Base-by-base conservation (phyloP, 768 basidiomycete species). In the Pholiota molesta region DNA sequence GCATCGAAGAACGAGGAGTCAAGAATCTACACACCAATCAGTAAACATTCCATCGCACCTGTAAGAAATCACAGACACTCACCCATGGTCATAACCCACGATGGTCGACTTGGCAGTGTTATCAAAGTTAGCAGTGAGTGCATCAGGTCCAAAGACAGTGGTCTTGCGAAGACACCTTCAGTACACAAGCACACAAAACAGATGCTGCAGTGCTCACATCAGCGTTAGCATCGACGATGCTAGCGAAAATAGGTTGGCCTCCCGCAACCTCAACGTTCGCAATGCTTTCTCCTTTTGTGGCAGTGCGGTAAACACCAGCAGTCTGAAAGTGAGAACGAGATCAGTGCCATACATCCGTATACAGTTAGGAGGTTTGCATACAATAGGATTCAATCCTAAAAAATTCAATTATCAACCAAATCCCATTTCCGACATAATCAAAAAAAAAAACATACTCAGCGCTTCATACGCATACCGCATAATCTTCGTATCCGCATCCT, bases 401-500 rank as follows among this genome's bases (percentile, higher is more conserved):
- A 40, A 23, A 45, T 26, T 2, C 9, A 14, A 59, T 26, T 9
- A 14, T 37, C 13, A 37, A 11, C 14, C 11, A 37, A 37, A 16
- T 37, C 13, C 14, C 6, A 37, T 9, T 3, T 13, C 13, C 7
- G 33, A 16, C 26, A 29, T 33, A 5, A 54, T 51, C 23, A 1
- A 45, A 45, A 21, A 45, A 45, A 21, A 17, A 33, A 28, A 76
- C 78, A 66, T 62, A 80, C 81, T 69, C 52, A 87, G 72, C 14
- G 85, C 86, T 61, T 80, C 79, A 60, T 76, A 73, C 19, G 85
- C 74, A 65, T 81, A 82, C 5, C 31, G 67, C 76, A 82, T 77
- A 33, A 85, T 62, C 55, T 74, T 73, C 5, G 59, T 60, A 16
- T 57, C 55, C 14, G 66, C 70, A 37, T 75, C 69, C 5, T 68